Conservation (phyloP, 2,329 filamentous ascomycete genomes). For the Aspergillus sp. region DNA sequence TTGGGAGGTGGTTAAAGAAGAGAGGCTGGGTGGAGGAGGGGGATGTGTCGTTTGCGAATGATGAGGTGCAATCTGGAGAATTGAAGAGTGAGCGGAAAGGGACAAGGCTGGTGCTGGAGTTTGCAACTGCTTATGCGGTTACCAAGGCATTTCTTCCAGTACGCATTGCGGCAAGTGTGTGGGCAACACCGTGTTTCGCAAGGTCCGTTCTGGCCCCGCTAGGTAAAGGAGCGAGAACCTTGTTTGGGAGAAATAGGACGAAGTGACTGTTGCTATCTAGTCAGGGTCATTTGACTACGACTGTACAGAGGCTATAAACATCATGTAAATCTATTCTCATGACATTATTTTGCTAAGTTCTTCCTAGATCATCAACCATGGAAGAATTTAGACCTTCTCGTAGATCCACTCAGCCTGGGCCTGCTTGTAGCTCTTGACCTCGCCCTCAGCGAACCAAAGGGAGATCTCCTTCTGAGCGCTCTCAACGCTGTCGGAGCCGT, state of each 20-base stretch:
- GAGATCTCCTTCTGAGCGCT: conserved; percentile 99
- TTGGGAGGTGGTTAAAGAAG: conserved; percentile 67
- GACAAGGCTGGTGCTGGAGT: conserved; percentile 53
- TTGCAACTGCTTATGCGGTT: conserved; percentile 84
- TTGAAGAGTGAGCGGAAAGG: conserved; percentile 34
- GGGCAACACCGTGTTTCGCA: conserved; percentile 91
- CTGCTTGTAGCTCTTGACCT: conserved; percentile 78
- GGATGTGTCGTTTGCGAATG: conserved; percentile 41
- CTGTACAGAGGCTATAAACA: background rate
- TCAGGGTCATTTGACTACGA: background rate
- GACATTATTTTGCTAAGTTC: conserved; percentile 6
- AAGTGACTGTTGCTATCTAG: too few species aligned
- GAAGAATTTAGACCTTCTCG: conserved; percentile 62
- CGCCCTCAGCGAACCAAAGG: conserved; percentile 91
- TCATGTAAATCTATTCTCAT: conserved; percentile 2
- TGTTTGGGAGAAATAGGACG: conserved; percentile 30
- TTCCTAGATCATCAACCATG: conserved; percentile 7
- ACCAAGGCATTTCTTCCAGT: conserved; percentile 78
- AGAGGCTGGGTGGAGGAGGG: conserved; percentile 68
- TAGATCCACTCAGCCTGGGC: conserved; percentile 91
- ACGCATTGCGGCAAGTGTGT: conserved; percentile 70
- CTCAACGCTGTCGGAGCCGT: conserved; percentile 98
- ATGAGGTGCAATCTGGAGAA: conserved; percentile 17
- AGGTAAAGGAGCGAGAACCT: conserved; percentile 30
- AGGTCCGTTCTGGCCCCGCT: conserved; percentile 52